Evolutionary conservation across 75 land plant genomes (phyloP), one percentile per base, ranked within the genome.

Genomic region (Ceratopteris richardii): DNA sequence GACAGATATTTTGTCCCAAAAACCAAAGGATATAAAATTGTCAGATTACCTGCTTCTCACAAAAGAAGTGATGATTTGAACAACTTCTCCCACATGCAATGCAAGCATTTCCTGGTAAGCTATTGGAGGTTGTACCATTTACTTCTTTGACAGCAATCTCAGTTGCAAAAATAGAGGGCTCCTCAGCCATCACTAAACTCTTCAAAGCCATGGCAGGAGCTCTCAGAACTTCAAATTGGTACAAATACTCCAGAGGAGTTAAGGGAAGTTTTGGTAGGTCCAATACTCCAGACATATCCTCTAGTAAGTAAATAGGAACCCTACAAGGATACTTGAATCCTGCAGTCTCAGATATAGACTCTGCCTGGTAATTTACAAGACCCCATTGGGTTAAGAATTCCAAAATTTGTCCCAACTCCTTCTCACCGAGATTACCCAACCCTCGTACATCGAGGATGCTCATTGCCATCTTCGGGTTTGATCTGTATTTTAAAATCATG

Each of bases 371-470:
- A 56, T 72, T 72, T 30, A 72, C 57, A 50, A 72, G 75, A 18
- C 70, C 75, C 75, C 75, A 72, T 21, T 72, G 75, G 24, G 57
- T 69, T 36, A 72, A 40, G 52, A 72, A 72, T 18, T 72, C 75
- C 5, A 72, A 23, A 5, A 72, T 50, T 1, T 62, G 62, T 21
- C 54, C 27, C 36, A 72, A 30, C 4, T 53, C 44, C 12, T 65
- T 72, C 25, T 67, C 63, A 44, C 25, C 54, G 14, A 61, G 56
- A 29, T 14, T 17, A 33, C 59, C 52, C 46, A 57, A 29, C 31
- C 39, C 69, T 21, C 65, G 75, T 18, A 72, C 50, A 51, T 72
- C 75, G 0, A 56, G 47, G 31, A 52, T 21, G 10, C 61, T 27
- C 12, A 72, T 9, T 7, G 56, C 26, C 9, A 51, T 58, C 11